Evolutionary conservation across 495 filamentous ascomycete species (phyloP), one percentile per base, ranked within the genome.

Genomic region (Aspergillus ellipticus): DNA sequence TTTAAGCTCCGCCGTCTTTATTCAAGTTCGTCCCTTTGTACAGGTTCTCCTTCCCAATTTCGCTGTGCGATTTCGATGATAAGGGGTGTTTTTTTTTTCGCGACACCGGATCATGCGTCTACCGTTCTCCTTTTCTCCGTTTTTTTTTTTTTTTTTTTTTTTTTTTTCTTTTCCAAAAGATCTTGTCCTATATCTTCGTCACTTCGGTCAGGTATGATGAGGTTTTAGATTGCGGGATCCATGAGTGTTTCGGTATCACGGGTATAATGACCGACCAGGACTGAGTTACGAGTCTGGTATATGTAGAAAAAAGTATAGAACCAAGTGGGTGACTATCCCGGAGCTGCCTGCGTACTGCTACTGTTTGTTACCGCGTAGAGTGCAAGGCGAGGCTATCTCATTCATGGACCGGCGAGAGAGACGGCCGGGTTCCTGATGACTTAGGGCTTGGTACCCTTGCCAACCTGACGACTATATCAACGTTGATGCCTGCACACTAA

Each of bases 391-490:
- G n/a, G 24, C 3, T 28, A 28, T 28, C 24, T 28, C 7, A 28
- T 28, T 7, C 24, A 28, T 28, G 22, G 24, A 9, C 21, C 46
- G 46, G 21, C 15, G 31, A 42, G 53, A 19, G 10, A 39, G 35
- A 39, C 35, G 35, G 35, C 35, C 35, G 35, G n/a, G 6, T 13
- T 5, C 9, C 33, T 35, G 33, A 35, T 15, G 8, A 35, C 8
- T 35, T 2, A 15, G 10, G 33, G 35, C 13, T 22, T n/a, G 29
- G 35, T 4, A 24, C 71, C 8, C 61, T 86, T 4, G 84, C 84
- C 10, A 79, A 88, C 67, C 75, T 75, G 82, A 78, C 2, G 84
- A 84, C 1, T 85, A 75, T 62, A 84, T 89, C 42, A 84, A 86
- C 49, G 85, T 89, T 4, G 74, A 88, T 63, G 73, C 82, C 33